Percentiles rank a stretch among this genome's conserved stretches.
Conservation (phyloP, 2,329 filamentous ascomycete genomes). For the Claviceps capensis region DNA sequence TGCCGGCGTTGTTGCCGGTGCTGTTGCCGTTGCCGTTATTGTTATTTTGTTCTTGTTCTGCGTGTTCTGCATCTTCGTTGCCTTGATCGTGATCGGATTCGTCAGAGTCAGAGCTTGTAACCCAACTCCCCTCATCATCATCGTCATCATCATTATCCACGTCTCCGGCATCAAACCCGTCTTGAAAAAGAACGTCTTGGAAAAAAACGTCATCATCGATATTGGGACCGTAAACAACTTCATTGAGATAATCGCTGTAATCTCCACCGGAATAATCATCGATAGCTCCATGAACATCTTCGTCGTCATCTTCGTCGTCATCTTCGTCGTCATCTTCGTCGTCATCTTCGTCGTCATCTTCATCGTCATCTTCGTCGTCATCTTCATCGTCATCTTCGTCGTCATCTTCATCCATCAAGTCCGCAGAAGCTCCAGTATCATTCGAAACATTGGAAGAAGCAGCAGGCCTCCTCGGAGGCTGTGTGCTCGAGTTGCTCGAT, state of each 20-base stretch:
- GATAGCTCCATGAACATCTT: too few species aligned
- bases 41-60: neutral
- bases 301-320: too few species aligned
- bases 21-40: neutral
- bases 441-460: neutral
- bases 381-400: slow-evolving; percentile 4
- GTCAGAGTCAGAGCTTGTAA: neutral
- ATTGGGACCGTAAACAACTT: too few species aligned
- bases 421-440: neutral
- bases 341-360: too few species aligned
- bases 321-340: neutral
- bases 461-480: neutral
- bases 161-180: too few species aligned
- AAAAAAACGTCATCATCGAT: too few species aligned
- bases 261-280: too few species aligned
- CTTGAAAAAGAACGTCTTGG: too few species aligned
- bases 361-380: slow-evolving; percentile 4
- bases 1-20: too few species aligned
- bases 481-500: slow-evolving; percentile 18
- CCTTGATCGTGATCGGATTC: slow-evolving; percentile 1
- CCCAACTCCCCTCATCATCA: slow-evolving; percentile 1
- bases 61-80: neutral
- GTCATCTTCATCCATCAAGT: slow-evolving; percentile 7
- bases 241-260: too few species aligned
- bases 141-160: slow-evolving; percentile 9